Conservation (phyloP, 2,329 filamentous ascomycete species). For the Colletotrichum tabaci region DNA sequence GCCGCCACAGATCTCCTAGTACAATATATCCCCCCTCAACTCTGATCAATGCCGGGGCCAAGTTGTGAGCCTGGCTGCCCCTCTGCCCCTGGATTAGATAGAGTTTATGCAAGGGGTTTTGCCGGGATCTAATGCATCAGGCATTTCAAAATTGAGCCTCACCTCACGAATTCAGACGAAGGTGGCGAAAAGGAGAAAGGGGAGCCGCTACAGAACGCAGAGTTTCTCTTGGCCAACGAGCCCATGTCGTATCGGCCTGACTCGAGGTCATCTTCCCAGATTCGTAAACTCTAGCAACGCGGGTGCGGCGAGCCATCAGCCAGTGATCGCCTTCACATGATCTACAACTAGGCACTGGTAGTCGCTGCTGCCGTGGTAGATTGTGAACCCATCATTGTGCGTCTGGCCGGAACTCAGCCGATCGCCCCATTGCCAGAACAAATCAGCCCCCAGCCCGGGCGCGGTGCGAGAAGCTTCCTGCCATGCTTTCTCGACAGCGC, state of each 20-base stretch:
- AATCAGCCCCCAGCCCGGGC: slow-evolving; percentile 46
- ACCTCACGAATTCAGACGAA: background rate
- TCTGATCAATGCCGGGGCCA: background rate
- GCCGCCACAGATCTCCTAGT: too few relatives aligned
- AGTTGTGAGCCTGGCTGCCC: background rate
- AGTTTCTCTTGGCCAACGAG: background rate
- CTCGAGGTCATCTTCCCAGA: background rate
- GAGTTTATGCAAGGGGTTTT: too few relatives aligned
- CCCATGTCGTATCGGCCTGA: background rate
- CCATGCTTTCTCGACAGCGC: slow-evolving; percentile 64
- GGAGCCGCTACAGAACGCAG: background rate
- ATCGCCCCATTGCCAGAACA: slow-evolving; percentile 52
- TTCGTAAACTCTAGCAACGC: background rate
- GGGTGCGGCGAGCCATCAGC: background rate
- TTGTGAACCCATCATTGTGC: slow-evolving; percentile 56
- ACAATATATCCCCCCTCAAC: too few relatives aligned
- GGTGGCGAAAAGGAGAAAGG: background rate
- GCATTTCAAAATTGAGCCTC: background rate
- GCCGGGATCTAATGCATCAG: background rate
- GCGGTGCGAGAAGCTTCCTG: slow-evolving; percentile 46
- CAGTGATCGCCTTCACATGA: slow-evolving; percentile 45
- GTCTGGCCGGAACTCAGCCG: slow-evolving; percentile 54
- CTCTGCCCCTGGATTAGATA: too few relatives aligned
- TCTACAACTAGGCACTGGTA: slow-evolving; percentile 57
- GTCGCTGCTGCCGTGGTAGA: slow-evolving; percentile 55